Conservation (phyloP, 352 stramenopile genomes). For the Globisporangium solare region DNA sequence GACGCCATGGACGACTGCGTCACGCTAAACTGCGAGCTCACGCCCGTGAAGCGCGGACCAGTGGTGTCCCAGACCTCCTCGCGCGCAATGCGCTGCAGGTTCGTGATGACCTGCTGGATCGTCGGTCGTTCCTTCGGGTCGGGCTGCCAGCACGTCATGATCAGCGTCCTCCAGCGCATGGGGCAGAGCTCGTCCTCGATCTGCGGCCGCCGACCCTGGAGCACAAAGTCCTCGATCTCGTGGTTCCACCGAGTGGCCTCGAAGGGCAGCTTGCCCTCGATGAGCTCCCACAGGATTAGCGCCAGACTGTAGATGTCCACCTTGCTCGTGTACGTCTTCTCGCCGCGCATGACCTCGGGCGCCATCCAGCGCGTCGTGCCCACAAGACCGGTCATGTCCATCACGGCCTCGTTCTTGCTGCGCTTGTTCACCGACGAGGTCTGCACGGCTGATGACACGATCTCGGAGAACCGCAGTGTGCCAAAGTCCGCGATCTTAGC, state of each 20-base stretch:
- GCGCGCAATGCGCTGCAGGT: conserved; percentile 69
- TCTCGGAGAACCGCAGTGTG: conserved; percentile 80
- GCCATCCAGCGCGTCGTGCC: conserved; percentile 89
- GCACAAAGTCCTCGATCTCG: conserved; percentile 80
- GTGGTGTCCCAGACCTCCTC: conserved; percentile 74
- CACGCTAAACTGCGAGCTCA: conserved; percentile 40
- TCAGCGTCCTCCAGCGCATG: conserved; percentile 71
- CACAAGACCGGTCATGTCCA: conserved; percentile 84
- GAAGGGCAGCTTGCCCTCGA: conserved; percentile 78
- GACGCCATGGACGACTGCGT: conserved; percentile 35
- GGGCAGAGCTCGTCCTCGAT: conserved; percentile 70
- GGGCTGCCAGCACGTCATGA: conserved; percentile 79
- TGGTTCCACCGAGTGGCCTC: conserved; percentile 82
- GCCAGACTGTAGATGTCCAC: conserved; percentile 89
- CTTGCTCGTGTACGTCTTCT: conserved; percentile 85
- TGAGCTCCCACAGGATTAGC: conserved; percentile 86
- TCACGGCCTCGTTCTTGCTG: conserved; percentile 24
- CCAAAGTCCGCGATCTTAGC: conserved; percentile 91
- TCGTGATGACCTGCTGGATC: conserved; percentile 85
- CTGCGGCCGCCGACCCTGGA: conserved; percentile 59
- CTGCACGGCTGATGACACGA: conserved; percentile 62
- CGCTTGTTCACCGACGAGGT: conserved; percentile 21
- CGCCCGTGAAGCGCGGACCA: conserved; percentile 49
- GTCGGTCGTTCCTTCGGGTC: conserved; percentile 77
- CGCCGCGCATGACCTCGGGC: conserved; percentile 82